Percentiles rank a stretch among this genome's conserved stretches.
phyloP scores from a whole-genome alignment of 257 asterid genomes.

The Scutellaria barbata region DNA sequence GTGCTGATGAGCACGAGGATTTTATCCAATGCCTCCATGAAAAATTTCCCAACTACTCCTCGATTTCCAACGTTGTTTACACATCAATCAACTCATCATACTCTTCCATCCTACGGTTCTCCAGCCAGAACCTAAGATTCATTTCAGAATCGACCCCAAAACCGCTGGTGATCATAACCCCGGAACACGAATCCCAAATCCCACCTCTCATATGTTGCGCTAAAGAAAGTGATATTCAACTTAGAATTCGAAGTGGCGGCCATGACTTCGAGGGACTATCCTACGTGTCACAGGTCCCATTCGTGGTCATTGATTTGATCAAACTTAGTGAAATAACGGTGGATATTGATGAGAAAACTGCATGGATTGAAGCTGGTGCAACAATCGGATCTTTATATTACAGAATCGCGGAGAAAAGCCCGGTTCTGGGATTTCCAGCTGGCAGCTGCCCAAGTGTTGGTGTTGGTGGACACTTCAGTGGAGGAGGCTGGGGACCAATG shows the following conservation, averaged over 20 bases:
- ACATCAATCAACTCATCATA: slow-evolving; percentile 24
- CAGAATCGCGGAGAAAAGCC: slow-evolving; percentile 7
- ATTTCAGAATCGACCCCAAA: background rate
- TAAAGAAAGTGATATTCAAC: background rate
- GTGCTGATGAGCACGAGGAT: background rate
- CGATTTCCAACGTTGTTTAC: slow-evolving; percentile 21
- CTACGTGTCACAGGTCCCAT: slow-evolving; percentile 27
- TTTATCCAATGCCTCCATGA: slow-evolving; percentile 20
- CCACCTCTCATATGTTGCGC: slow-evolving; percentile 29
- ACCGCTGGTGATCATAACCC: slow-evolving; percentile 25
- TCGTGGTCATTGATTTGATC: slow-evolving; percentile 35
- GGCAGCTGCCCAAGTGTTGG: slow-evolving; percentile 32
- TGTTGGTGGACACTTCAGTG: slow-evolving; percentile 37
- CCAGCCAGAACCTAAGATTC: slow-evolving; percentile 9
- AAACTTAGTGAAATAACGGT: slow-evolving; percentile 2
- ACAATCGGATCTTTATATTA: slow-evolving; percentile 27
- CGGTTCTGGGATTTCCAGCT: slow-evolving; percentile 19
- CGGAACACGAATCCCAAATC: slow-evolving; percentile 32
- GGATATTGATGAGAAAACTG: slow-evolving; percentile 18
- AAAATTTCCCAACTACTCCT: background rate
- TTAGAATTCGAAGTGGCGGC: slow-evolving; percentile 36
- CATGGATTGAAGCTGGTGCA: slow-evolving; percentile 36
- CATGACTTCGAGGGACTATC: slow-evolving; percentile 36
- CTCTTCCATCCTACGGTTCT: background rate
- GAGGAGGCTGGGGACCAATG: slow-evolving; percentile 31